A percentile compares a stretch with the other conserved stretches of the same genome.
Conservation (phyloP, 805 yeast genomes). For the Starmerella khaoyaiensis region DNA sequence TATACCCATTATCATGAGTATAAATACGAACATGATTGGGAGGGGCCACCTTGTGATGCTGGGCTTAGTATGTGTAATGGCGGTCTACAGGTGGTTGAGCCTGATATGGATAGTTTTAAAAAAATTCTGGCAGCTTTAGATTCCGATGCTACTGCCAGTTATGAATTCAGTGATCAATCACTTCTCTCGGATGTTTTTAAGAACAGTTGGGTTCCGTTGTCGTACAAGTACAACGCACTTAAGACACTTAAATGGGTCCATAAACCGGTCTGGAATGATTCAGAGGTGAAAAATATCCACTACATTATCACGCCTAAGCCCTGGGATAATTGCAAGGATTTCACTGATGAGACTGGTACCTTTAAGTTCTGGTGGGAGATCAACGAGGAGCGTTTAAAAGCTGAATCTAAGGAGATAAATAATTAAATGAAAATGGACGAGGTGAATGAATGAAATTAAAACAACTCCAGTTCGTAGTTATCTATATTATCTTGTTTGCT, state of each 20-base stretch:
- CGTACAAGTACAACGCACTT: constrained; percentile 43
- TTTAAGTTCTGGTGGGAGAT: constrained; percentile 41
- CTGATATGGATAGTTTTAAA: constrained; percentile 30
- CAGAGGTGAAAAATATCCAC: constrained; percentile 43
- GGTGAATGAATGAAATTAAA: background rate
- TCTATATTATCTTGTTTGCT: constrained; percentile 15
- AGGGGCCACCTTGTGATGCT: constrained; percentile 33
- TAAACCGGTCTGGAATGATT: constrained; percentile 35
- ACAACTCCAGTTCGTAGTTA: constrained; percentile 20
- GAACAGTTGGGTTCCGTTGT: constrained; percentile 39
- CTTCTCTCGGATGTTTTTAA: constrained; percentile 42
- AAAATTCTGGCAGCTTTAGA: constrained; percentile 33
- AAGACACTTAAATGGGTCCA: constrained; percentile 40
- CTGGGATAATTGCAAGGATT: constrained; percentile 34
- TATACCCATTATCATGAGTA: constrained; percentile 31
- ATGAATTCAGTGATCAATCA: constrained; percentile 49
- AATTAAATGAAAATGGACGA: background rate
- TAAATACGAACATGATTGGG: constrained; percentile 19
- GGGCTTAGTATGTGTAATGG: constrained; percentile 45
- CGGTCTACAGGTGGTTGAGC: constrained; percentile 43
- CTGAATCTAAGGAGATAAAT: constrained; percentile 6
- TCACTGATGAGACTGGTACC: constrained; percentile 35
- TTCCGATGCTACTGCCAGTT: constrained; percentile 30
- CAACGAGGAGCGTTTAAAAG: constrained; percentile 23
- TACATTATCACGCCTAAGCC: constrained; percentile 49